Percentiles rank a stretch among this genome's conserved stretches.
Conservation (phyloP, 768 basidiomycete species). For the Solioccasus polychromus region DNA sequence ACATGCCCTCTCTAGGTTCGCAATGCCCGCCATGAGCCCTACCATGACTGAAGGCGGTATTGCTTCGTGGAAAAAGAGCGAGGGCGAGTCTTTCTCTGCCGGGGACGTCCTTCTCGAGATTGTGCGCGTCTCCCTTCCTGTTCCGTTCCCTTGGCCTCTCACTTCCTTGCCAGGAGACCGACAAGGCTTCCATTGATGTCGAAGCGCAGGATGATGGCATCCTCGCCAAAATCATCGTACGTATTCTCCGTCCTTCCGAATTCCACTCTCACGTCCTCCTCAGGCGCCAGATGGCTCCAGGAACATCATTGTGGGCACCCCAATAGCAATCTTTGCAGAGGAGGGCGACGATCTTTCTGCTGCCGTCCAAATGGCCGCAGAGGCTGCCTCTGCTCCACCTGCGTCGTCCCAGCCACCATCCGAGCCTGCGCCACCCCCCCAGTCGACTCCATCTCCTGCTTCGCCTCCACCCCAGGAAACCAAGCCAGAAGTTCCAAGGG, state of each 20-base stretch:
- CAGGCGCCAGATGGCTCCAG: slow-evolving; percentile 86
- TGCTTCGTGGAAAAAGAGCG: slow-evolving; percentile 95
- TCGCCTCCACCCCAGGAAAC: slow-evolving; percentile 37
- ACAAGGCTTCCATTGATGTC: slow-evolving; percentile 99
- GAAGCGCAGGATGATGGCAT: slow-evolving; percentile 98
- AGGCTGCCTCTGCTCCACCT: slow-evolving; percentile 47
- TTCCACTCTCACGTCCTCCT: neutral
- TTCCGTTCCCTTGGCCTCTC: slow-evolving; percentile 7
- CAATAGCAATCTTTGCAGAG: slow-evolving; percentile 91
- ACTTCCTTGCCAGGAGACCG: slow-evolving; percentile 82
- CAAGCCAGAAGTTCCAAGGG: slow-evolving; percentile 56
- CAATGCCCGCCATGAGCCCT: slow-evolving; percentile 99
- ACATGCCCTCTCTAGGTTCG: slow-evolving; percentile 80
- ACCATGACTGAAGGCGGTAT: slow-evolving; percentile 99
- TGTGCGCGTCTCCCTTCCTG: slow-evolving; percentile 43
- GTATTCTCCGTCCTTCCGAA: slow-evolving; percentile 25
- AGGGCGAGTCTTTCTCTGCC: slow-evolving; percentile 83
- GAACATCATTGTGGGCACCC: slow-evolving; percentile 78
- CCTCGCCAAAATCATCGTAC: slow-evolving; percentile 93
- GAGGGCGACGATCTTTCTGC: slow-evolving; percentile 93
- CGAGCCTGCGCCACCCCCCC: slow-evolving; percentile 41
- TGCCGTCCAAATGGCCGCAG: slow-evolving; percentile 68
- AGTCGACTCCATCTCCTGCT: slow-evolving; percentile 34
- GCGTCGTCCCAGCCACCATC: slow-evolving; percentile 36
- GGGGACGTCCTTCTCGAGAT: slow-evolving; percentile 98